Conservation (phyloP, 164 flowering plant species). For the Vitis vinifera region ASM3070453v1 NC_081817.1:8103001-8103500, state of each 20-base stretch:
- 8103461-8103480: too few species aligned
- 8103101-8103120: constrained; percentile 1
- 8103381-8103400: too few species aligned
- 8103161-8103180: constrained; percentile 98
- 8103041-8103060: constrained; percentile 2
- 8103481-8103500: too few species aligned
- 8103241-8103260: constrained; percentile 99
- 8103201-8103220: constrained; percentile 86
- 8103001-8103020: constrained; percentile 88
- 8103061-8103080: background rate
- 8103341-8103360: background rate
- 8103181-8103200: constrained; percentile 99
- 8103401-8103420: too few species aligned
- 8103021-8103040: constrained; percentile 67
- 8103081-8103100: constrained; percentile 10
- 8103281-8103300: constrained; percentile 2
- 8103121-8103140: background rate
- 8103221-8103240: constrained; percentile 88
- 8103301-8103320: background rate
- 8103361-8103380: too few species aligned
- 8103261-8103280: constrained; percentile 60
- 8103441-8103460: too few species aligned
- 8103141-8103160: constrained; percentile 62
- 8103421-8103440: too few species aligned
- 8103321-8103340: background rate